Base-by-base conservation (phyloP, 1,284 basidiomycete genomes). In the Cerrena zonata region DNA sequence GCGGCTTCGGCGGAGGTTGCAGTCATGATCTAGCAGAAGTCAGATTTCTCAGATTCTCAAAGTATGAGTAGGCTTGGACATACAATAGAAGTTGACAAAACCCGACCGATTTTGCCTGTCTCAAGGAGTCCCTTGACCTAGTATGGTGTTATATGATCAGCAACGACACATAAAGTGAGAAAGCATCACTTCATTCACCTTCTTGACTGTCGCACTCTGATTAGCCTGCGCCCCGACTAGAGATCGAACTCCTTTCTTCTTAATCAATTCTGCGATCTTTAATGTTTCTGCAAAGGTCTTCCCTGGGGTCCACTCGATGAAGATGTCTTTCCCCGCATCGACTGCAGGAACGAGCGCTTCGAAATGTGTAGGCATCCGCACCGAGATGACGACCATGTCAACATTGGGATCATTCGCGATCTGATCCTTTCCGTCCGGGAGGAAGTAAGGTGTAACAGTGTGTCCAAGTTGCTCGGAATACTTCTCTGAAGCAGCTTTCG, bases 221-320 rank as follows among this genome's bases (percentile, higher is more conserved):
- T 66, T 58, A 2, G 58, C 63, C 48, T 73, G 70, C 10, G 65
- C 52, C 2, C 70, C 70, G 19, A 72, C 61, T 12, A 70, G 57
- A 4, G 57, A 62, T 45, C 52, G 62, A 1, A 71, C 55, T 0
- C 69, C 67, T 39, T 68, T 64, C 42, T 48, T 52, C 38, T 56
- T 61, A 2, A 66, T 71, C 1, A 58, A 56, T 15, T 64, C 61
- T 2, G 66, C 66, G 3, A 74, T 57, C 53, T 67, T 62, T 5
- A 27, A 42, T 3, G 67, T 64, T 54, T 71, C 66, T 24, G 57
- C 45, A 22, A 67, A 42, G 5, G 50, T 57, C 15, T 48, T 58
- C 5, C 69, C 70, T n/a, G 58, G 63, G 2, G 71, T 68, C 71
- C 71, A 73, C 53, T 74, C 71, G 10, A 72, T 52, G 52, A 71